Evolutionary conservation across 225 moss, liverwort and hornwort genomes (phyloP).

Genomic region (Bryoerythrophyllum caledonicum): DNA sequence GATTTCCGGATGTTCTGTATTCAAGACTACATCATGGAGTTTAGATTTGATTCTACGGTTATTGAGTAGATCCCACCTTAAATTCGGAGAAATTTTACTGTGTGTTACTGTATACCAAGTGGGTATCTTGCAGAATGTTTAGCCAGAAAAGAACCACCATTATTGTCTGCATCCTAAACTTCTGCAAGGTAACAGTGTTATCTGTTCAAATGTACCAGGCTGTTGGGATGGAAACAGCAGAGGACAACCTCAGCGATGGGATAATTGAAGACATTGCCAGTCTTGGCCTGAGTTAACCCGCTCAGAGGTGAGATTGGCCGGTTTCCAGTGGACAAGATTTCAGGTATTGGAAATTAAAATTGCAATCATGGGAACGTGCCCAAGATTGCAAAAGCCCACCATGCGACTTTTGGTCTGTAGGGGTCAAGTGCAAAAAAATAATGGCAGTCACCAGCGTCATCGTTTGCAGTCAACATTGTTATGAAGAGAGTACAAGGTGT

Average conservation of each 20-base stretch:
- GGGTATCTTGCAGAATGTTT: not conserved
- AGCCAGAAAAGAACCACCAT: not conserved
- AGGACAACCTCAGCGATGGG: constrained; percentile 46
- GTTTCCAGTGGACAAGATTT: no score
- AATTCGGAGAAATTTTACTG: not conserved
- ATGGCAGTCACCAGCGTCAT: constrained; percentile 10
- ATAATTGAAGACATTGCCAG: constrained; percentile 48
- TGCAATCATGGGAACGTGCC: no score
- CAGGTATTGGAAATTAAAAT: no score
- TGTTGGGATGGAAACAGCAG: constrained; percentile 46
- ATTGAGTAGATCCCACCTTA: not conserved
- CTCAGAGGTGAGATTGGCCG: not conserved
- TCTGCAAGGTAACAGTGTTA: constrained; percentile 12
- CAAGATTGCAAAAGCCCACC: no score
- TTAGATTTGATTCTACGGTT: not conserved
- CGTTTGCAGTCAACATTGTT: constrained; percentile 17
- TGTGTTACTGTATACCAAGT: not conserved
- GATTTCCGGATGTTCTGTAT: constrained; percentile 1
- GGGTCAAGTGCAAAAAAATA: not conserved
- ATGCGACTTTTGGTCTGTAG: no score
- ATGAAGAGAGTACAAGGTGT: constrained; percentile 12
- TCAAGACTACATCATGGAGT: not conserved
- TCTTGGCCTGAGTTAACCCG: constrained; percentile 27
- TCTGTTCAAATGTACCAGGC: constrained; percentile 33
- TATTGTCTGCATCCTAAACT: constrained; percentile 6